Base-by-base conservation (phyloP, 129 eudicot genomes). In the Lactuca sativa region DNA sequence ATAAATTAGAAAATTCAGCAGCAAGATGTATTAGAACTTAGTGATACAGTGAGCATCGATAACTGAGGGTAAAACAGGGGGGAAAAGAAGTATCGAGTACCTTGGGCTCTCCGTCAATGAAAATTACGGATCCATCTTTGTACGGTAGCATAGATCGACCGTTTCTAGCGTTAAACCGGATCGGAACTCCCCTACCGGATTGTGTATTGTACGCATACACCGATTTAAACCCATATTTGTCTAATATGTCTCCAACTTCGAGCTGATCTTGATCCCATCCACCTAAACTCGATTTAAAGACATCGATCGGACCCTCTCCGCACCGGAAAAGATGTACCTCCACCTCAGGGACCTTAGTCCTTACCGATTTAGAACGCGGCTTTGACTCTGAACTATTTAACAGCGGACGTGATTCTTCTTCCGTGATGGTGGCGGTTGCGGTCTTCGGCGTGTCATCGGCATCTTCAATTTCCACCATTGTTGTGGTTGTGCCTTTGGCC, bases 211-310 rank as follows among this genome's bases (percentile, higher is more conserved):
- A 92, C 7, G 98, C 98, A 18, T 83, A 84, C 14, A 86, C 56
- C 38, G 87, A 71, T 74, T 88, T 92, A 59, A 92, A 70, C 0
- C 89, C 91, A 38, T 82, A 89, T 48, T 83, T 80, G 2, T 86
- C 91, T 8, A 86, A 80, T 37, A 92, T 88, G 2, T 86, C 95
- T 5, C 83, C 58, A 21, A 92, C 89, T 75, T 92, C 96, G 56
- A 92, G 89, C 82, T 88, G 96, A 62, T 89, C 91, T 71, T 84
- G 96, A 51, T 89, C 98, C 91, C 91, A 92, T 9, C 98, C 96
- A 17, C 87, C 96, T 59, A 92, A 79, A 18, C 55, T 41, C 38
- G 81, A 69, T 59, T 82, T 92, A 75, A 89, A 80, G 56, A 70
- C 79, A 47, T 73, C 95, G 59, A 92, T 86, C 47, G 91, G 95